Conservation (phyloP, 192 early-diverging fungal species). For the Oehlia diaphana region DNA sequence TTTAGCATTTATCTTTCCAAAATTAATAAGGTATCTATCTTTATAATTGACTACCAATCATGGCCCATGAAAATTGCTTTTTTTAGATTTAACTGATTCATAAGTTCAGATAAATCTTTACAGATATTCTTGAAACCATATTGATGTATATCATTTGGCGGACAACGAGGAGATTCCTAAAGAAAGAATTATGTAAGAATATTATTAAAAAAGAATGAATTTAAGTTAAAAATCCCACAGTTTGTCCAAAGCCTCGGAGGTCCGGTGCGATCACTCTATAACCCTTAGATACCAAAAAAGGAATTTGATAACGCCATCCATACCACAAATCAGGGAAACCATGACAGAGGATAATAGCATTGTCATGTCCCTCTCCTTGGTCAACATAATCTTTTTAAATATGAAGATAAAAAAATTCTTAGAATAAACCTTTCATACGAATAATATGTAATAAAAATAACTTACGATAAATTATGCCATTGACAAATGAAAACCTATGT, state of each 20-base stretch:
- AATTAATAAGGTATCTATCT: background rate
- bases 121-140: slow-evolving; percentile 55
- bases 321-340: slow-evolving; percentile 49
- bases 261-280: slow-evolving; percentile 60
- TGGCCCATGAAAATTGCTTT: slow-evolving; percentile 63
- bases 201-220: background rate
- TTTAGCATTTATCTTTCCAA: background rate
- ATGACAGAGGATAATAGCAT: slow-evolving; percentile 39
- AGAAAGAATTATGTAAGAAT: background rate
- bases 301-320: slow-evolving; percentile 50
- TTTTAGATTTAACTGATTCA: slow-evolving; percentile 54
- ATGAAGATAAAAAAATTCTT: background rate
- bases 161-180: slow-evolving; percentile 40
- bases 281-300: slow-evolving; percentile 50
- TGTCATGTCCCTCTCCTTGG: slow-evolving; percentile 37
- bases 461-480: slow-evolving; percentile 28
- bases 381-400: slow-evolving; percentile 42
- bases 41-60: slow-evolving; percentile 52
- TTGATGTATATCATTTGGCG: slow-evolving; percentile 32
- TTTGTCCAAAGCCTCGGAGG: slow-evolving; percentile 55
- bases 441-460: background rate
- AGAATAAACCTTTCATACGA: background rate
- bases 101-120: slow-evolving; percentile 54
- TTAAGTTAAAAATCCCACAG: slow-evolving; percentile 31
- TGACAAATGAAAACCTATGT: slow-evolving; percentile 22